Conservation (phyloP, 192 early-diverging fungal species). For the Backusella morwellensis region DNA sequence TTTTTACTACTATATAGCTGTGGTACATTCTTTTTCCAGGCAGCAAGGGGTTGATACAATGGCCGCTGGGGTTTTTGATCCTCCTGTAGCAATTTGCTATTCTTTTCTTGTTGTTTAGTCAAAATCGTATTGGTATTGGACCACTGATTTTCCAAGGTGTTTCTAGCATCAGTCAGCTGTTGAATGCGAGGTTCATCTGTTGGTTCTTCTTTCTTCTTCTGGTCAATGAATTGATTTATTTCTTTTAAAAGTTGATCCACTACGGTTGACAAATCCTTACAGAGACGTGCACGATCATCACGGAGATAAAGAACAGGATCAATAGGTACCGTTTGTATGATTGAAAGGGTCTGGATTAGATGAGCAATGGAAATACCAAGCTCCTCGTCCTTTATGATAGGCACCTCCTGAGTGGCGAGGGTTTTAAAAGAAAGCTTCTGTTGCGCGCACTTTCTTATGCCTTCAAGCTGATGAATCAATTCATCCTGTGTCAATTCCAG, state of each 20-base stretch:
- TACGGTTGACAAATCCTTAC: neutral
- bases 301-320: conserved; percentile 6
- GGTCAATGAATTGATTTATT: neutral
- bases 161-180: neutral
- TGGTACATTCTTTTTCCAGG: neutral
- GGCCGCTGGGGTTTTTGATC: neutral
- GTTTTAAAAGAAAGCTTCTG: neutral
- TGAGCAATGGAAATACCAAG: neutral
- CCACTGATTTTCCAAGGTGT: neutral
- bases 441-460: neutral
- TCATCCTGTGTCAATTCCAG: conserved; percentile 24
- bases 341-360: neutral
- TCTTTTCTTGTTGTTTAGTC: neutral
- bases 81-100: neutral
- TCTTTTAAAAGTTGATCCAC: neutral
- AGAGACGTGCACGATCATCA: conserved; percentile 14
- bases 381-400: neutral
- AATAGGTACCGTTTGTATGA: conserved; percentile 6
- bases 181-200: neutral
- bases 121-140: neutral
- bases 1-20: neutral
- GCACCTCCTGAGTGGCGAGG: neutral
- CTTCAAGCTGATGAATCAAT: conserved; percentile 12
- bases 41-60: neutral
- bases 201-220: neutral